phyloP scores from a whole-genome alignment of 139 green algal genomes.

The Asterochloris sp. region DNA sequence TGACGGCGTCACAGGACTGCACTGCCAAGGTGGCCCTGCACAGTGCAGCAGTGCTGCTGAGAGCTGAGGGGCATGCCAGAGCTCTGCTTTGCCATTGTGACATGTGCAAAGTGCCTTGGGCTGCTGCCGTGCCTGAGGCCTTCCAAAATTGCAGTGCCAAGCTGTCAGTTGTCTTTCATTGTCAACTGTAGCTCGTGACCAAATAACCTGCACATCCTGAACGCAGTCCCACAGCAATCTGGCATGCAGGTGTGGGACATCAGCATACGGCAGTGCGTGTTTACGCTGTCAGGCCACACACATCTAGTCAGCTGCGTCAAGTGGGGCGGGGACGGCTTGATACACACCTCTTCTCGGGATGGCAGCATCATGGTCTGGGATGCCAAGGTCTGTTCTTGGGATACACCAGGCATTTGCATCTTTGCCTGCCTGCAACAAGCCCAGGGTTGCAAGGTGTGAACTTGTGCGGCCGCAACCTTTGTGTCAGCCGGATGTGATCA shows the following conservation, averaged over 20 bases:
- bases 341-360: constrained; percentile 85
- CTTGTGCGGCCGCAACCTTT: too few relatives aligned
- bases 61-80: not conserved
- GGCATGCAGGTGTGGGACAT: constrained; percentile 43
- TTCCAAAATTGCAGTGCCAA: not conserved
- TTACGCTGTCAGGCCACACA: constrained; percentile 61
- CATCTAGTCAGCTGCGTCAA: constrained; percentile 74
- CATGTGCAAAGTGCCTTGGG: too few relatives aligned
- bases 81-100: too few relatives aligned
- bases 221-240: not conserved
- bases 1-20: constrained; percentile 76
- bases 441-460: too few relatives aligned
- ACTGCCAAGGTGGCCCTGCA: constrained; percentile 58
- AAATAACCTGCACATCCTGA: not conserved
- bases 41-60: not conserved
- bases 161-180: not conserved
- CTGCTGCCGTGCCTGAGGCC: not conserved
- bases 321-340: constrained; percentile 92
- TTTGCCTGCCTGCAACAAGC: too few relatives aligned
- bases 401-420: too few relatives aligned
- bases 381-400: constrained; percentile 33
- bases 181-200: not conserved
- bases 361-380: constrained; percentile 89
- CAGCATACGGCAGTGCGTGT: constrained; percentile 36
- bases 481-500: too few relatives aligned